Evolutionary conservation across 352 stramenopile species (phyloP).

Genomic region (Pythium insidiosum): DNA sequence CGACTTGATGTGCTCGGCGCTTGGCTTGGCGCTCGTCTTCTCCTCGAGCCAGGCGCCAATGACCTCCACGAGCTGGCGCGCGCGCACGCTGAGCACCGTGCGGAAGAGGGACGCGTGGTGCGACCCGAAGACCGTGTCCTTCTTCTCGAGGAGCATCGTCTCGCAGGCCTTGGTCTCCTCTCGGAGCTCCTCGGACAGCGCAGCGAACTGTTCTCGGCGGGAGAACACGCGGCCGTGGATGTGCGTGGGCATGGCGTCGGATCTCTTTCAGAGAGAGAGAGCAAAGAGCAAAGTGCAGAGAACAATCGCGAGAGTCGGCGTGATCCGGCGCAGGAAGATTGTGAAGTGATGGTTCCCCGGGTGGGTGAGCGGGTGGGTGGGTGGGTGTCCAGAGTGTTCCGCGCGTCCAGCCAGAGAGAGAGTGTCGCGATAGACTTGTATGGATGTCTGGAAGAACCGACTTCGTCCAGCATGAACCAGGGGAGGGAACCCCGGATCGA

Average conservation of each 20-base stretch:
- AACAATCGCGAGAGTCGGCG: too few species aligned
- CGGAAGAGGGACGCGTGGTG: slow-evolving; percentile 26
- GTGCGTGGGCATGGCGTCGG: slow-evolving; percentile 2
- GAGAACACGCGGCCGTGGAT: slow-evolving; percentile 13
- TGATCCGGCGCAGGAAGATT: too few species aligned
- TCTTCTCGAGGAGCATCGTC: slow-evolving; percentile 29
- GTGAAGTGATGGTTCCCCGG: too few species aligned
- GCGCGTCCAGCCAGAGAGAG: too few species aligned
- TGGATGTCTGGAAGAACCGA: too few species aligned
- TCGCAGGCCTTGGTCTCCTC: slow-evolving; percentile 9
- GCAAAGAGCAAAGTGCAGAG: too few species aligned
- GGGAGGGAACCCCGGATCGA: too few species aligned
- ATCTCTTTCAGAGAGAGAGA: not conserved
- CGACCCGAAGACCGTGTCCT: slow-evolving; percentile 13
- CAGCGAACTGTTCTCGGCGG: slow-evolving; percentile 9
- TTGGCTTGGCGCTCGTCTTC: not conserved
- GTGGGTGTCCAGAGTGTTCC: too few species aligned
- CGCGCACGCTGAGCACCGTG: slow-evolving; percentile 28
- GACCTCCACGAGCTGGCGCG: slow-evolving; percentile 35
- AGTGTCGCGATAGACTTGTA: too few species aligned
- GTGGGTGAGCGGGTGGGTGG: too few species aligned
- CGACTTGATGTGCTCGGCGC: slow-evolving; percentile 12
- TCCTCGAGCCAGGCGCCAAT: slow-evolving; percentile 29
- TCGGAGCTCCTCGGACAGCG: slow-evolving; percentile 2
- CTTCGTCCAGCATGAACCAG: too few species aligned